Evolutionary conservation across 805 yeast genomes (phyloP).

Genomic region (Nakazawaea wickerhamii): DNA sequence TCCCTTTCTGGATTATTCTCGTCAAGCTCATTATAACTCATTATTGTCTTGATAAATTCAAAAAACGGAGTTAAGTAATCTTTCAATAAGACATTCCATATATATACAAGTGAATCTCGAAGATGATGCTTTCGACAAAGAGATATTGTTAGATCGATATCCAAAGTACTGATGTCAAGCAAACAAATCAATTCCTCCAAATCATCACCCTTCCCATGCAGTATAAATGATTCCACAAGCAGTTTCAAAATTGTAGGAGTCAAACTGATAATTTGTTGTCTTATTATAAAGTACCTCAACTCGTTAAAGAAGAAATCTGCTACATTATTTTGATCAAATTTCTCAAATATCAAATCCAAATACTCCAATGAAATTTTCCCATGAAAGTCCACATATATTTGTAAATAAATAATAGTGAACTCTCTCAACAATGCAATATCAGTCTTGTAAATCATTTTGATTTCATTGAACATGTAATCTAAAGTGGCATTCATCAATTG

Average conservation of each 20-base stretch:
- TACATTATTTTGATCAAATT: constrained; percentile 29
- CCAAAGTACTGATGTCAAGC: constrained; percentile 62
- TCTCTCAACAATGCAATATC: constrained; percentile 21
- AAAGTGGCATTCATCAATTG: constrained; percentile 52
- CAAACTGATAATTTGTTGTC: constrained; percentile 38
- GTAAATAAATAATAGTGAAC: constrained; percentile 33
- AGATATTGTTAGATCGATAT: constrained; percentile 68
- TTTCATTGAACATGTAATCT: constrained; percentile 32
- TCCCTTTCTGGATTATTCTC: constrained; percentile 15
- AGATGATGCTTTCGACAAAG: constrained; percentile 54
- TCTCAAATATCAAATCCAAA: constrained; percentile 42
- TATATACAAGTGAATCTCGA: constrained; percentile 57
- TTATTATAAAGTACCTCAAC: constrained; percentile 46
- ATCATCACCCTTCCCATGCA: constrained; percentile 34
- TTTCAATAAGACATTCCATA: constrained; percentile 63
- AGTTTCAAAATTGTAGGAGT: constrained; percentile 62
- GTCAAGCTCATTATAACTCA: constrained; percentile 13
- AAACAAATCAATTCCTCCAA: constrained; percentile 68
- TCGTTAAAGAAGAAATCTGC: constrained; percentile 41
- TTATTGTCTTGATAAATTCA: constrained; percentile 40
- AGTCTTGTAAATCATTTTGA: constrained; percentile 6
- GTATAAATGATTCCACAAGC: constrained; percentile 49
- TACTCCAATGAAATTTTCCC: constrained; percentile 26
- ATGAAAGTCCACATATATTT: constrained; percentile 33
- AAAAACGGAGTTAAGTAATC: constrained; percentile 71